Base-by-base conservation (phyloP, 371 early-diverging fungal species). In the Zychaea mexicana region DNA sequence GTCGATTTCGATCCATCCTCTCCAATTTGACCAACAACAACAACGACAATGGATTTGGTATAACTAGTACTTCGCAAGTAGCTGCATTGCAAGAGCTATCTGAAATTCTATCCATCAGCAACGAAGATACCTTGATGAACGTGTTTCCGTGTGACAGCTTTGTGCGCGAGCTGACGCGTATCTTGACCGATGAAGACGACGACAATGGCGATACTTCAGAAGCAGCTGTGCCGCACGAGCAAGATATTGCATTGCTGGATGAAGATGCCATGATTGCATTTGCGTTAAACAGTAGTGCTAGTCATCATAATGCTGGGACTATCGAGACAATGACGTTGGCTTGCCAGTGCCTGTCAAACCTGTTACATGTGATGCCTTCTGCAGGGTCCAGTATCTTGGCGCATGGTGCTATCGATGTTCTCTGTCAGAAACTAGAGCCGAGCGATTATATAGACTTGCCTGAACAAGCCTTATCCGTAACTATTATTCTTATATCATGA, bases 401-500 rank as follows among this genome's bases (percentile, higher is more conserved):
- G 10, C 77, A 84, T 45, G 89, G 88, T 1, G 92, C 88, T 4
- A 81, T 93, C 1, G 73, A 78, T 19, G 87, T 88, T 0, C 76
- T 96, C 9, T 89, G 93, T 36, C 74, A 79, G 33, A 92, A 93
- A 66, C 72, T 96, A 32, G 74, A 84, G 52, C 86, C 89, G 46
- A 88, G 96, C 47, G 90, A 94, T 64, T 94, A 91, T 62, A 94
- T 95, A 54, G 95, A 96, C 62, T 73, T 95, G 52, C 96, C 95
- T 2, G 97, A 96, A 69, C 90, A 90, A 68, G 92, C 92, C 0
- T 74, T 95, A 46, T 73, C 79, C 33, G 89, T 90, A 68, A 77
- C 70, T 68, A 8, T 3, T 3, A 12, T 27, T 2, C 17, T 21
- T 19, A 60, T 30, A 28, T 21, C n/a, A 45, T n/a, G n/a, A n/a